Conservation (phyloP, 306 rosid genomes). For the Gynostemma pentaphyllum region DNA sequence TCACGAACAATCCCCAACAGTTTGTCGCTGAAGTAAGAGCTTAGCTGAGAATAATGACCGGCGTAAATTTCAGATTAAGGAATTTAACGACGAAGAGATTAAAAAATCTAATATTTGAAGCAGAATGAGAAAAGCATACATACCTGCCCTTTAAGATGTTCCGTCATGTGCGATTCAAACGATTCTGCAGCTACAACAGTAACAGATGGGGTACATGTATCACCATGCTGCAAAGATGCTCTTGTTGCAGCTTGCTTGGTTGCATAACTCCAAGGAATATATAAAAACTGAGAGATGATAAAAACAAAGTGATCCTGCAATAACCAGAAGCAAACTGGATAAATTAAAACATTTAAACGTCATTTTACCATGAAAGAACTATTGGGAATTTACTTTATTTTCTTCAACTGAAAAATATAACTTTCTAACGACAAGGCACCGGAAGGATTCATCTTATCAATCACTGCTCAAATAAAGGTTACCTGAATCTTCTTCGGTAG, state of each 20-base stretch:
- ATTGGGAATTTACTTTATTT: neutral
- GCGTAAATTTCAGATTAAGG: neutral
- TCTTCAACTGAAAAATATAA: neutral
- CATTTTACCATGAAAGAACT: neutral
- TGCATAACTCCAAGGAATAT: conserved; percentile 77
- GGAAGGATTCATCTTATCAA: conserved; percentile 6
- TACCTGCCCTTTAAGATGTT: conserved; percentile 74
- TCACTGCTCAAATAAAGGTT: conserved; percentile 10
- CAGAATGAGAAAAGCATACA: conserved; percentile 17
- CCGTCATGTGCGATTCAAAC: conserved; percentile 55
- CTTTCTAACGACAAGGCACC: neutral
- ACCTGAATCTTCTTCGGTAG: conserved; percentile 76
- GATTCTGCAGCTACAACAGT: conserved; percentile 60
- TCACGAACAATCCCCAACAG: conserved; percentile 70
- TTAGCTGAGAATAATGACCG: conserved; percentile 46
- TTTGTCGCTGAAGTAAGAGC: conserved; percentile 67
- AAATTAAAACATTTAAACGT: conserved; percentile 1
- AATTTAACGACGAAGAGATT: conserved; percentile 14
- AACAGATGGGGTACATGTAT: conserved; percentile 67
- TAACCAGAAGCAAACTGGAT: conserved; percentile 9
- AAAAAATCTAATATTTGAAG: conserved; percentile 10
- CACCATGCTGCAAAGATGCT: conserved; percentile 42
- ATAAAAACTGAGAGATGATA: conserved; percentile 74
- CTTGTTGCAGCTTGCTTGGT: conserved; percentile 50
- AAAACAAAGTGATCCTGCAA: conserved; percentile 78